These are phyloP conservation scores for Apiospora koreana DNA, from an alignment of 2,329 filamentous ascomycete genomes.

Conservation along the genomic window DNA sequence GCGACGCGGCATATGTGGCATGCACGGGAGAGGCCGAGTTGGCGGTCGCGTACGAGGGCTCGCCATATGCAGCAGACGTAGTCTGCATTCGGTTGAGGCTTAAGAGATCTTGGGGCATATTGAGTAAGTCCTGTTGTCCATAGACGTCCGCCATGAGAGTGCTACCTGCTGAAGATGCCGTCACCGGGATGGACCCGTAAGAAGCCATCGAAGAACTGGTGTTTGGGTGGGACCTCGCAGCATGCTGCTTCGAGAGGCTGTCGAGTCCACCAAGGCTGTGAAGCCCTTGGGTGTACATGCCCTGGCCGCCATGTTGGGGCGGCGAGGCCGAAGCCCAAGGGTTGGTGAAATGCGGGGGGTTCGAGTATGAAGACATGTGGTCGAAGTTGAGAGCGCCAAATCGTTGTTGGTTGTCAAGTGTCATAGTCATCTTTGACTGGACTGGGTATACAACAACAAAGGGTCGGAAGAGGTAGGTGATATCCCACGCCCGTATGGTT, in stretches of 20 bases:
- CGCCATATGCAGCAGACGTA: slow-evolving; percentile 67
- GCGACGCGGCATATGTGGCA: slow-evolving; percentile 66
- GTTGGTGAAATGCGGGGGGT: slow-evolving; percentile 82
- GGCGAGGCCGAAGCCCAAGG: slow-evolving; percentile 73
- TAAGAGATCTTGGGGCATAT: slow-evolving; percentile 73
- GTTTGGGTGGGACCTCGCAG: slow-evolving; percentile 60
- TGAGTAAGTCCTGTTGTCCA: slow-evolving; percentile 68
- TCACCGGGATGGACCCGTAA: slow-evolving; percentile 71
- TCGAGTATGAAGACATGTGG: slow-evolving; percentile 68
- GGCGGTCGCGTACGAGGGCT: slow-evolving; percentile 67
- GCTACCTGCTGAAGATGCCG: slow-evolving; percentile 73
- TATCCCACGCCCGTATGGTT: slow-evolving; percentile 26
- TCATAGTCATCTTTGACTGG: slow-evolving; percentile 80
- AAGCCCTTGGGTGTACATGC: slow-evolving; percentile 65
- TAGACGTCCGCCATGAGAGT: slow-evolving; percentile 59
- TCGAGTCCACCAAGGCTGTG: slow-evolving; percentile 59
- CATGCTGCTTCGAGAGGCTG: slow-evolving; percentile 57
- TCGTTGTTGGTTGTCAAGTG: slow-evolving; percentile 86
- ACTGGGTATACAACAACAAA: slow-evolving; percentile 20
- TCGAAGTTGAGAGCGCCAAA: slow-evolving; percentile 81
- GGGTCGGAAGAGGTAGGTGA: slow-evolving; percentile 24
- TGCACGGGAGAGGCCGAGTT: slow-evolving; percentile 67
- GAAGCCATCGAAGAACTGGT: slow-evolving; percentile 65
- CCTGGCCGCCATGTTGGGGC: slow-evolving; percentile 54
- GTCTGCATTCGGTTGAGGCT: slow-evolving; percentile 65